Conservation (phyloP, 768 basidiomycete species). For the Daedalea quercina region DNA sequence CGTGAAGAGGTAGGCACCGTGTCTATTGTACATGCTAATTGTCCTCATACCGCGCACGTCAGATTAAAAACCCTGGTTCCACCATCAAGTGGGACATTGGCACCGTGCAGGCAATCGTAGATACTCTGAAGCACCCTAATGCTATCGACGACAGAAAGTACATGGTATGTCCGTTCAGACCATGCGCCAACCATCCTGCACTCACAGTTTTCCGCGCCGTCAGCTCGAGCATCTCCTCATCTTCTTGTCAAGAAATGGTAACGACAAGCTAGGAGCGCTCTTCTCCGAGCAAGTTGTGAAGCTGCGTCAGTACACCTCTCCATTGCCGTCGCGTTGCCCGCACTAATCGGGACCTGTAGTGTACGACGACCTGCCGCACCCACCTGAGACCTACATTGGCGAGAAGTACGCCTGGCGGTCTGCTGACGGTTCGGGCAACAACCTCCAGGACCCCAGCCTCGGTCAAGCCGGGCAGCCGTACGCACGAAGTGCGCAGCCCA, state of each 20-base stretch:
- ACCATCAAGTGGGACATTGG: conserved; percentile 29
- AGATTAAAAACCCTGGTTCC: conserved; percentile 39
- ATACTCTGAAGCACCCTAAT: conserved; percentile 50
- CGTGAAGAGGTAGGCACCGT: not conserved
- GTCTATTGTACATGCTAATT: not conserved
- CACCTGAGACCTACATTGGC: conserved; percentile 64
- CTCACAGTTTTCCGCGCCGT: not conserved
- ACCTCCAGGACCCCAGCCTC: conserved; percentile 58
- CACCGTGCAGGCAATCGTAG: conserved; percentile 38
- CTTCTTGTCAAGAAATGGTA: conserved; percentile 53
- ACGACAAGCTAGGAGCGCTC: conserved; percentile 35
- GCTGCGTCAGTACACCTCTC: conserved; percentile 40
- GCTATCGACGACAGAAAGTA: conserved; percentile 74
- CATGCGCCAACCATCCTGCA: not conserved
- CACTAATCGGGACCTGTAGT: conserved; percentile 33
- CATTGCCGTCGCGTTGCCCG: not conserved
- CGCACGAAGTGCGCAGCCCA: conserved; percentile 75
- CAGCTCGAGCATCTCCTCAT: conserved; percentile 69
- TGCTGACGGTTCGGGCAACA: conserved; percentile 78
- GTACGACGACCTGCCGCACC: conserved; percentile 79
- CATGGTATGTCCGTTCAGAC: conserved; percentile 39
- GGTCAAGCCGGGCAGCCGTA: conserved; percentile 79
- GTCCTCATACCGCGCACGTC: not conserved
- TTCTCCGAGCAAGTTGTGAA: conserved; percentile 36
- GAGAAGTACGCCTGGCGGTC: conserved; percentile 57